Conservation (phyloP, 202 grass and related monocot genomes). For the Panicum hallii region DNA sequence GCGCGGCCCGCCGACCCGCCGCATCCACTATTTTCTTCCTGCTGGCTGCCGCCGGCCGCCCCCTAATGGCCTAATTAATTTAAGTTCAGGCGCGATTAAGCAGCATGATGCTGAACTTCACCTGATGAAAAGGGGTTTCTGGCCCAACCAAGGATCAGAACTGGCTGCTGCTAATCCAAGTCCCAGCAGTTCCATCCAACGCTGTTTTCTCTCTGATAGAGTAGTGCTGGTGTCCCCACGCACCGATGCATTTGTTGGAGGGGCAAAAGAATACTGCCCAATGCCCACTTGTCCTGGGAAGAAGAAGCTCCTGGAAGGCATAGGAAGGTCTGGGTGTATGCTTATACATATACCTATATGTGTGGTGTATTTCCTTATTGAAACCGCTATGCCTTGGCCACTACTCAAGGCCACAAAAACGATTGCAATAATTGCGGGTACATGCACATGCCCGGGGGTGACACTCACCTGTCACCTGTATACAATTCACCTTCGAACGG, state of each 20-base stretch:
- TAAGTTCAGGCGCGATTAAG: neutral
- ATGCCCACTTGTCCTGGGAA: neutral
- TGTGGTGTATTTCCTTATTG: neutral
- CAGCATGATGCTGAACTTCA: neutral
- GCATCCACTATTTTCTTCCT: neutral
- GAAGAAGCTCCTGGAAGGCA: neutral
- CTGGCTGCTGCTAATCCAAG: neutral
- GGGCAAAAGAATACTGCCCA: neutral
- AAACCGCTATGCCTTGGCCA: conserved; percentile 15
- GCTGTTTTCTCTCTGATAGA: neutral
- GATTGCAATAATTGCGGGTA: conserved; percentile 51
- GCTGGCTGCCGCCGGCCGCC: neutral
- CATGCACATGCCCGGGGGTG: conserved; percentile 52
- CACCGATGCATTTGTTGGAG: neutral
- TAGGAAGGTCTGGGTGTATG: neutral
- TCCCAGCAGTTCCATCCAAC: neutral
- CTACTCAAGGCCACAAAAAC: conserved; percentile 17
- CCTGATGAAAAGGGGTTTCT: neutral
- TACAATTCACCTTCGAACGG: conserved; percentile 39
- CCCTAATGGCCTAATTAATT: neutral
- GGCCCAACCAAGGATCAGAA: conserved; percentile 14
- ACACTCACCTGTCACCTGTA: conserved; percentile 33
- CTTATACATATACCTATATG: no score
- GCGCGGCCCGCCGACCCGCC: conserved; percentile 10
- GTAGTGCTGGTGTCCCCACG: neutral